These are phyloP conservation scores for Pyrenophora seminiperda DNA, from an alignment of 2,329 filamentous ascomycete genomes.

Conservation along the genomic window DNA sequence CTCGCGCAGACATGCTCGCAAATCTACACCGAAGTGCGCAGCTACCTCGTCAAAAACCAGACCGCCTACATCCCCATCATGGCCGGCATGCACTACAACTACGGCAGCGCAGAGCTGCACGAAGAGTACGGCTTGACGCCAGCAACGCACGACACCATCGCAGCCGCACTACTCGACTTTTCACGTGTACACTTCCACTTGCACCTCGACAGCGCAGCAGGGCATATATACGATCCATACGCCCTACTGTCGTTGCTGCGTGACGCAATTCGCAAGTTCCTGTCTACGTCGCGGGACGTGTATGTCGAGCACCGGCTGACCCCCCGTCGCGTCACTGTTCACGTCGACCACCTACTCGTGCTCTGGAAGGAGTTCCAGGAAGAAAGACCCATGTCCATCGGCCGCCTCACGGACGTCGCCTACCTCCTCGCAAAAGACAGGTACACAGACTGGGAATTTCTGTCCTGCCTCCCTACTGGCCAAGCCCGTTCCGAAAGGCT, in stretches of 20 bases:
- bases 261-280: background rate
- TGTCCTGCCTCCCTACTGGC: conserved; percentile 7
- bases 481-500: too few relatives aligned
- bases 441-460: conserved; percentile 7
- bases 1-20: background rate
- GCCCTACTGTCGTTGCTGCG: background rate
- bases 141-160: conserved; percentile 7
- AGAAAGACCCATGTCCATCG: background rate
- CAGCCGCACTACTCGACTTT: conserved; percentile 3
- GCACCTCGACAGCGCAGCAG: background rate
- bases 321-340: conserved; percentile 2
- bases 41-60: conserved; percentile 4
- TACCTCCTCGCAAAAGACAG: conserved; percentile 5
- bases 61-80: conserved; percentile 6
- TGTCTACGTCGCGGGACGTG: background rate
- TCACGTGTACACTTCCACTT: conserved; percentile 5
- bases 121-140: conserved; percentile 1
- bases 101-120: background rate
- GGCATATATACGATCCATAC: background rate
- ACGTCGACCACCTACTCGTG: conserved; percentile 10
- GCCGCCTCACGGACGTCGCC: background rate
- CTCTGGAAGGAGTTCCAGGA: conserved; percentile 3
- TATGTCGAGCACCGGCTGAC: background rate
- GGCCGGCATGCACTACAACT: conserved; percentile 2
- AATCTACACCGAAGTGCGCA: conserved; percentile 4